Base-by-base conservation (phyloP, 129 eudicot genomes). In the Scalesia atractyloides region DNA sequence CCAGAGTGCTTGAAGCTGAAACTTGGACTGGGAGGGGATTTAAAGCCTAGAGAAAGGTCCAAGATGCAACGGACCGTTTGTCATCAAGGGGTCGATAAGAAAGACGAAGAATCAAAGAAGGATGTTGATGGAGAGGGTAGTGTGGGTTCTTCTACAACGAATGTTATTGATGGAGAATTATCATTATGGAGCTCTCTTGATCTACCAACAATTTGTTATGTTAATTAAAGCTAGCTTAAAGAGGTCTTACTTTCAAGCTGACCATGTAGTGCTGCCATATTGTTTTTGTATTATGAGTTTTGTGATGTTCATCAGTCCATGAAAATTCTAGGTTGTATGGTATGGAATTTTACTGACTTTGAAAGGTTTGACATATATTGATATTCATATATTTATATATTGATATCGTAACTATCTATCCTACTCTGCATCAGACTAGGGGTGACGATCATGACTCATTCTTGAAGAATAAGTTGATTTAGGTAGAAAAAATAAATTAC, bases 161-260 rank as follows among this genome's bases (percentile, higher is more conserved):
- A 72, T 72, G 37, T 17, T 75, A n/a, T 63, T 57, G 90, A 88
- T 36, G 81, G 82, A 52, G 95, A 83, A 51, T 47, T 74, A 37
- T 77, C 76, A 16, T 43, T 88, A 36, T 85, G 95, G 91, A 85
- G 73, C 81, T 83, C 91, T 20, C 81, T 88, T 48, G 95, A 88
- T 83, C 91, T 88, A 47, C 88, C 76, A 19, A 82, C 88, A 34
- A 83, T 85, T n/a, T 85, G 95, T 67, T 88, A 64, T 67, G 90
- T 88, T 71, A 85, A 46, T 73, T 88, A 70, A 60, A 60, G 50
- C 26, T 73, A 68, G 66, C 22, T 63, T 30, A 9, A 22, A 61
- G 22, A 24, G 50, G 51, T 43, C 39, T 64, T 51, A 13, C 14
- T 49, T 53, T 66, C 47, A 18, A 68, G 46, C 17, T 59, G 64